A percentile compares a stretch with the other conserved stretches of the same genome.
Evolutionary conservation across 768 basidiomycete species (phyloP).

Genomic region (Boletus tomentosulus): DNA sequence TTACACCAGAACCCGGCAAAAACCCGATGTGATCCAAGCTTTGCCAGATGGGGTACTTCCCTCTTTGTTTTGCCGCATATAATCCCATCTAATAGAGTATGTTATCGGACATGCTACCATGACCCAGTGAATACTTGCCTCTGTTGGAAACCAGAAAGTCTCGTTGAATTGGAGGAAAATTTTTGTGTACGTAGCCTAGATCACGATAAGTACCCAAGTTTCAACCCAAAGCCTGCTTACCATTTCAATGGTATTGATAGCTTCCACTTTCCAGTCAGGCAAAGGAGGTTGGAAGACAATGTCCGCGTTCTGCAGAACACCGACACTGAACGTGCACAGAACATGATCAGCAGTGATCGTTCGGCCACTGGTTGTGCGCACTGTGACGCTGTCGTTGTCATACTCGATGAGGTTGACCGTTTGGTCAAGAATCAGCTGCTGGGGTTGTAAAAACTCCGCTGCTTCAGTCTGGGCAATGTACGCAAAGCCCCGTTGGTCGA

Average conservation of each 20-base stretch:
- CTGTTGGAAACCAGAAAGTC: constrained; percentile 56
- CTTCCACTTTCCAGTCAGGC: constrained; percentile 61
- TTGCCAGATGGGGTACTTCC: constrained; percentile 67
- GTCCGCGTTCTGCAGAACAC: constrained; percentile 63
- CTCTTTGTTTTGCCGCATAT: constrained; percentile 55
- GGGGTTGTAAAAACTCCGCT: constrained; percentile 43
- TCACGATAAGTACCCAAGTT: not conserved
- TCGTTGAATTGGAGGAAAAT: constrained; percentile 61
- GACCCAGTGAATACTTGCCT: constrained; percentile 22
- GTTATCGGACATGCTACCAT: not conserved
- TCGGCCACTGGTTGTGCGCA: constrained; percentile 43
- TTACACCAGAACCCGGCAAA: constrained; percentile 55
- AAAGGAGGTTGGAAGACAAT: constrained; percentile 52
- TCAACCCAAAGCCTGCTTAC: constrained; percentile 23
- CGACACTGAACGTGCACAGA: constrained; percentile 64
- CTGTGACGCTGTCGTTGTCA: constrained; percentile 40
- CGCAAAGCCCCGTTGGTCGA: constrained; percentile 63
- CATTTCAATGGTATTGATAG: constrained; percentile 61
- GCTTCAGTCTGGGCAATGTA: constrained; percentile 56
- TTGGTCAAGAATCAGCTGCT: constrained; percentile 47
- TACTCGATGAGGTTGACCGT: constrained; percentile 48
- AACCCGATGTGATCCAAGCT: constrained; percentile 55
- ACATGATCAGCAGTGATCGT: constrained; percentile 52
- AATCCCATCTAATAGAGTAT: constrained; percentile 34
- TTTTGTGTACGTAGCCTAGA: constrained; percentile 56